Percentiles rank a stretch among this genome's conserved stretches.
phyloP scores from a whole-genome alignment of 2,329 filamentous ascomycete species.

The Neoarthrinium moseri region DNA sequence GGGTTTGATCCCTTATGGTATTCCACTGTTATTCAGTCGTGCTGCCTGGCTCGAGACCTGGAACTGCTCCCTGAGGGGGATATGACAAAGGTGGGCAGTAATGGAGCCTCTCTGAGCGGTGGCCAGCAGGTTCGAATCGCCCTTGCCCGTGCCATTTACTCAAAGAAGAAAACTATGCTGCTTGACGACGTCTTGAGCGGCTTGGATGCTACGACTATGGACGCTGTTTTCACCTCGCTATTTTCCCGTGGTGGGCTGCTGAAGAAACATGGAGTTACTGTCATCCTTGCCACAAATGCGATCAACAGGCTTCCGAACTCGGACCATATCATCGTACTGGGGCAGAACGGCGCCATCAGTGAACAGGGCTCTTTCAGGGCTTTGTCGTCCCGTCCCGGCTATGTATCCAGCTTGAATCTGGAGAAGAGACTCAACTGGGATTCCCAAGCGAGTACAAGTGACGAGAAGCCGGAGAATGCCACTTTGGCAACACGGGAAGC shows the following conservation, averaged over 20 bases:
- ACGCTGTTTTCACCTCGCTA: too few species aligned
- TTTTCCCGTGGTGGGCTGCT: conserved; percentile 8
- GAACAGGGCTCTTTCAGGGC: too few species aligned
- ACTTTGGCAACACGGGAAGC: too few species aligned
- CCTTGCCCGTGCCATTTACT: conserved; percentile 23
- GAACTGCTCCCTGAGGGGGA: conserved; percentile 10
- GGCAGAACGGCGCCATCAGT: too few species aligned
- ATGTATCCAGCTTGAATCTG: too few species aligned
- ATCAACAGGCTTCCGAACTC: conserved; percentile 10
- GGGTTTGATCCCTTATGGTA: conserved; percentile 15
- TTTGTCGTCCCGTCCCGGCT: too few species aligned
- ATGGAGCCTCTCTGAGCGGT: conserved; percentile 15
- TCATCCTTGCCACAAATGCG: conserved; percentile 13
- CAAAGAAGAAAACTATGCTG: conserved; percentile 15
- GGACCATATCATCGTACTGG: too few species aligned
- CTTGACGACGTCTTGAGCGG: conserved; percentile 24
- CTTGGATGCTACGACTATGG: conserved; percentile 19
- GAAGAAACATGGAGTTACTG: conserved; percentile 9
- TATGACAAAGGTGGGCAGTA: conserved; percentile 11
- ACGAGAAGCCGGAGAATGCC: too few species aligned
- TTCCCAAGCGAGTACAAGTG: too few species aligned
- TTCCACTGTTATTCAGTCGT: conserved; percentile 6
- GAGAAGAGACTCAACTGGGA: too few species aligned
- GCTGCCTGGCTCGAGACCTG: conserved; percentile 13
- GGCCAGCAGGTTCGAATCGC: conserved; percentile 13